These are phyloP conservation scores for Pichia thaimueangensis DNA, from an alignment of 805 yeast species.

Conservation along the genomic window DNA sequence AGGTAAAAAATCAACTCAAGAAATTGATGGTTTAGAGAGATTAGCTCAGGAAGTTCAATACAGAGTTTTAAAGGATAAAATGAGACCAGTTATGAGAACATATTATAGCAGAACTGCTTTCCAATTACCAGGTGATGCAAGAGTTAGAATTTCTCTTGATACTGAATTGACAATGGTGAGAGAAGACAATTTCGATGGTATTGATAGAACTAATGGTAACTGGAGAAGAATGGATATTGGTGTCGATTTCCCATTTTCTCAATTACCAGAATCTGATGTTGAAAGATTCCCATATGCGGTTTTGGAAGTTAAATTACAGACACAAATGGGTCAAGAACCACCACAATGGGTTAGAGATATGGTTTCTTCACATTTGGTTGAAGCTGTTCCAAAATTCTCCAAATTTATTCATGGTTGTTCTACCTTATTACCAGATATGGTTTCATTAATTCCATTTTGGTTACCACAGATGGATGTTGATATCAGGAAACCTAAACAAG, in stretches of 20 bases:
- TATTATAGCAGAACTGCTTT: conserved; percentile 98
- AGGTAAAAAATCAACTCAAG: conserved; percentile 80
- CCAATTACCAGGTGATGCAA: conserved; percentile 98
- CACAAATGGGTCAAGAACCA: conserved; percentile 98
- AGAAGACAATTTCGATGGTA: conserved; percentile 94
- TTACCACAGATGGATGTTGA: conserved; percentile 94
- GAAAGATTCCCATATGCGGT: conserved; percentile 97
- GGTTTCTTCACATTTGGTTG: conserved; percentile 87
- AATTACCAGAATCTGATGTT: conserved; percentile 75
- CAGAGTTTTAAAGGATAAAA: conserved; percentile 71
- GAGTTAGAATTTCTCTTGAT: conserved; percentile 96
- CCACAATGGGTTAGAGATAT: conserved; percentile 96
- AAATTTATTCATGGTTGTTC: conserved; percentile 97
- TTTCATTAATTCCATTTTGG: conserved; percentile 92
- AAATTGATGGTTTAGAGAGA: conserved; percentile 86
- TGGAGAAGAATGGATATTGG: conserved; percentile 99
- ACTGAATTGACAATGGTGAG: conserved; percentile 96
- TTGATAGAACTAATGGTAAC: conserved; percentile 81
- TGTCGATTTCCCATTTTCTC: conserved; percentile 90
- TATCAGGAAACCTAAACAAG: conserved; percentile 76
- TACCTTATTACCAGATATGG: conserved; percentile 76
- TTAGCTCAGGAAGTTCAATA: conserved; percentile 92
- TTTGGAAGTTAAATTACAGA: conserved; percentile 92
- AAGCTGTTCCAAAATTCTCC: conserved; percentile 96
- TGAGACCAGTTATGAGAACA: conserved; percentile 92